A percentile compares a stretch with the other conserved stretches of the same genome.
phyloP scores from a whole-genome alignment of 768 basidiomycete species.

The Naganishia antarctica region DNA sequence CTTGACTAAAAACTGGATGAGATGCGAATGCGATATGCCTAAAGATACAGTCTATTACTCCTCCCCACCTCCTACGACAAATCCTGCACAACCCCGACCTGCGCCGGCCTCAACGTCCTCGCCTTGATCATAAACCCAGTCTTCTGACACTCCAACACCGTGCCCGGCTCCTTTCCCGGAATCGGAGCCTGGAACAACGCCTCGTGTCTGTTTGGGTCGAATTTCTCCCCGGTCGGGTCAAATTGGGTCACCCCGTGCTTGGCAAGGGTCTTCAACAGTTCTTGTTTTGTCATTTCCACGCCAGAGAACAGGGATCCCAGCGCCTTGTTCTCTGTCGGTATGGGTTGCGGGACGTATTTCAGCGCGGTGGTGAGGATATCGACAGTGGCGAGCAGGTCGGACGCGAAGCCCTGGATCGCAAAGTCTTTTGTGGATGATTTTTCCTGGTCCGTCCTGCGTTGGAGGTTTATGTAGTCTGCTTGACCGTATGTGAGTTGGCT shows the following conservation, averaged over 20 bases:
- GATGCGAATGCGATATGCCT: too few relatives aligned
- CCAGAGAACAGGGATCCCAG: slow-evolving; percentile 66
- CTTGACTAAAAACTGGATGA: too few relatives aligned
- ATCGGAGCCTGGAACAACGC: slow-evolving; percentile 88
- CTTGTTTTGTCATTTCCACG: slow-evolving; percentile 85
- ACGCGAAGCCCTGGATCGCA: slow-evolving; percentile 84
- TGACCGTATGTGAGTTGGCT: slow-evolving; percentile 82
- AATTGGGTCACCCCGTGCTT: slow-evolving; percentile 88
- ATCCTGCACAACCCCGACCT: slow-evolving; percentile 84
- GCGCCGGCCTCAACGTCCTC: slow-evolving; percentile 83
- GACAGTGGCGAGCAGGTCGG: slow-evolving; percentile 52
- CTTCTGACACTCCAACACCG: slow-evolving; percentile 85
- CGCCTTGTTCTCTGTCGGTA: slow-evolving; percentile 53
- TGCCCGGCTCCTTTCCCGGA: slow-evolving; percentile 79
- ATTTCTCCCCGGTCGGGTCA: slow-evolving; percentile 83
- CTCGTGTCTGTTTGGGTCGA: slow-evolving; percentile 93
- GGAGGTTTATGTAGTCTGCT: slow-evolving; percentile 92
- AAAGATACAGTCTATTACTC: too few relatives aligned
- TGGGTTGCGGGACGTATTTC: slow-evolving; percentile 46
- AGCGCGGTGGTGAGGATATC: slow-evolving; percentile 60
- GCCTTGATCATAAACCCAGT: slow-evolving; percentile 91
- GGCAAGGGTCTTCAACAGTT: slow-evolving; percentile 80
- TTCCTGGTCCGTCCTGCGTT: slow-evolving; percentile 83
- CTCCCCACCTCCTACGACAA: slow-evolving; percentile 6
- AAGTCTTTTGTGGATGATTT: slow-evolving; percentile 88